Evolutionary conservation across 2,329 filamentous ascomycete species (phyloP), one percentile per base, ranked within the genome.

Genomic region (Fusarium graminum): DNA sequence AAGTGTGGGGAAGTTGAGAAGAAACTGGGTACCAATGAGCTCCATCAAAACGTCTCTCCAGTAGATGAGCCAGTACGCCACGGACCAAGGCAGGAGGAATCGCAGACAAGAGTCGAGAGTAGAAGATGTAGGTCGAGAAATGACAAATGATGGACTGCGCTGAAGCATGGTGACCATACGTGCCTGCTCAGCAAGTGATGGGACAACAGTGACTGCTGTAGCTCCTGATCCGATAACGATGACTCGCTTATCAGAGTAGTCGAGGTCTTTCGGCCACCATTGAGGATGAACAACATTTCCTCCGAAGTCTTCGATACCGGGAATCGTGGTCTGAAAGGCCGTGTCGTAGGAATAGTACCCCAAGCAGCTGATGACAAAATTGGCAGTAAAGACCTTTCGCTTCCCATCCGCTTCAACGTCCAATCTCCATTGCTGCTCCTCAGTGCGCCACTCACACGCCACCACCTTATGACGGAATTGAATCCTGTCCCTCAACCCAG

Each of bases 161-260:
- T 96, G 92, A 4, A 96, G 83, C 86, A 94, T 92, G 2, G 91
- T 94, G 28, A 93, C 88, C 14, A 86, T 84, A 7, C 78, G 79
- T 7, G 90, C 91, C 38, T 84, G 86, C 41, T 90, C 79, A 1
- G 88, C 86, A 43, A 96, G 78, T 44, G 83, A 85, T 1, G 92
- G 93, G 4, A 96, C 76, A 1, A 97, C 82, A 0, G 92, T 95
- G 46, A 94, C 79, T 8, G 92, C 90, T 0, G 93, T 96, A 4
- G 92, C 92, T 9, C 93, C 93, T 16, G 86, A 90, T 16, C 92
- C 92, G 63, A 95, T 86, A 58, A 94, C 82, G 41, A 92, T 84
- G 22, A 94, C 81, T 42, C 86, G 86, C 77, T 93, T 92, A 74
- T 82, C 81, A 7, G 81, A 77, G 74, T 90, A 90, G 70, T 92